Base-by-base conservation (phyloP, 176 grass and related monocot genomes). In the Puccinellia tenuiflora region DNA sequence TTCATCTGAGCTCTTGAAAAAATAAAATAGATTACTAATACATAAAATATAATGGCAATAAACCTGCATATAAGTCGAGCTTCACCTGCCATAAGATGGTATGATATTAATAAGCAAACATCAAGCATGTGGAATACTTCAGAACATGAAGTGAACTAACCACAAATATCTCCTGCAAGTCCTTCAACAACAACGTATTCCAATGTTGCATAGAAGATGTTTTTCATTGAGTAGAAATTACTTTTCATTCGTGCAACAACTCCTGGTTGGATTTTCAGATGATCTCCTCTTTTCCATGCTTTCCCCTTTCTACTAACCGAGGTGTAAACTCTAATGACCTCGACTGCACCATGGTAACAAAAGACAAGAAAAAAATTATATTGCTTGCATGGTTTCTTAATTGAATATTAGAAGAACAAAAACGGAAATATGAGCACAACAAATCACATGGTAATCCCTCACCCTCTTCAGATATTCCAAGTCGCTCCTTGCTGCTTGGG, bases 61-160 rank as follows among this genome's bases (percentile, higher is more conserved):
- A 11, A 90, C 88, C 88, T 90, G 84, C 88, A 90, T 64, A 90
- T 87, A 30, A 90, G 75, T 25, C 79, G 67, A 50, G 80, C 84
- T 87, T 90, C 88, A 83, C 88, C 88, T 90, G 74, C 68, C 53
- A 86, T 42, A 38, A 81, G 3, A 75, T 7, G 52, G 7, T 18
- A 34, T 30, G 28, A 47, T 25, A 80, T 84, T 34, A 79, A 33
- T 63, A 40, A 72, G 50, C 2, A 37, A n/a, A 38, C 21, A 14
- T 68, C n/a, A 26, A 35, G 26, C 14, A 65, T 15, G 64, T 83
- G 9, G 38, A 50, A 21, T 21, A 75, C 7, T 79, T 51, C 48
- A 85, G 61, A 76, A 22, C n/a, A 77, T 42, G 16, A 68, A 48
- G 11, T 26, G 53, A 84, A 76, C 80, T 90, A 42, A 90, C 88